Evolutionary conservation across 75 land plant species (phyloP).

Genomic region (Chamaecyparis obtusa): DNA sequence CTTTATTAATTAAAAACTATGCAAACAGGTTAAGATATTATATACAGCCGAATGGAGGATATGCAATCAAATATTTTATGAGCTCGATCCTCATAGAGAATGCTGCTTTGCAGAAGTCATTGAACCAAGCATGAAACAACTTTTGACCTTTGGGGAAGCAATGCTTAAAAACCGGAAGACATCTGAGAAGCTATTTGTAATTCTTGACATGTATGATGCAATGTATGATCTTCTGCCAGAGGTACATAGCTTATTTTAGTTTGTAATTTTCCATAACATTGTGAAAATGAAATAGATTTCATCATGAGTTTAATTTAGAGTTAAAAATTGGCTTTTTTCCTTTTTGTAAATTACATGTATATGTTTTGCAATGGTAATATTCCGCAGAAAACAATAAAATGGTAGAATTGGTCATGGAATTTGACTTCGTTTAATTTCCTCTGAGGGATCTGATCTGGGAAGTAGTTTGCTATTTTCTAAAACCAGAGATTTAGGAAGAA

Average conservation of each 20-base stretch:
- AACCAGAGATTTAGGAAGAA: background rate
- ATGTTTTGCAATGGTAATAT: background rate
- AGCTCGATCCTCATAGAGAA: slow-evolving; percentile 24
- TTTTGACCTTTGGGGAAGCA: slow-evolving; percentile 40
- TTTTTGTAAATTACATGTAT: background rate
- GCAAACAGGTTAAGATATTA: slow-evolving; percentile 36
- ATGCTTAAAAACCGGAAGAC: slow-evolving; percentile 20
- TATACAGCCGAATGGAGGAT: slow-evolving; percentile 34
- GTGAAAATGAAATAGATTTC: background rate
- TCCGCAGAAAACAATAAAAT: background rate
- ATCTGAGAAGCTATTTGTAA: slow-evolving; percentile 26
- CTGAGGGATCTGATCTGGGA: background rate
- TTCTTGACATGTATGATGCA: slow-evolving; percentile 33
- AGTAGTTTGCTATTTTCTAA: background rate
- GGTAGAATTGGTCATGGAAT: background rate
- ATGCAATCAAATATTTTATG: slow-evolving; percentile 36
- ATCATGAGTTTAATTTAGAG: background rate
- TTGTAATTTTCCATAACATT: background rate
- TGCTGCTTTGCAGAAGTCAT: slow-evolving; percentile 33
- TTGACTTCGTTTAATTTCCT: background rate
- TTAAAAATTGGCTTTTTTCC: background rate
- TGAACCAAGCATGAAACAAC: slow-evolving; percentile 21
- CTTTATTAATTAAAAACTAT: background rate
- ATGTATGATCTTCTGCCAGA: slow-evolving; percentile 34
- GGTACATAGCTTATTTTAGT: slow-evolving; percentile 15